Conservation (phyloP, 345 rosid genomes). For the Dimocarpus longan region DNA sequence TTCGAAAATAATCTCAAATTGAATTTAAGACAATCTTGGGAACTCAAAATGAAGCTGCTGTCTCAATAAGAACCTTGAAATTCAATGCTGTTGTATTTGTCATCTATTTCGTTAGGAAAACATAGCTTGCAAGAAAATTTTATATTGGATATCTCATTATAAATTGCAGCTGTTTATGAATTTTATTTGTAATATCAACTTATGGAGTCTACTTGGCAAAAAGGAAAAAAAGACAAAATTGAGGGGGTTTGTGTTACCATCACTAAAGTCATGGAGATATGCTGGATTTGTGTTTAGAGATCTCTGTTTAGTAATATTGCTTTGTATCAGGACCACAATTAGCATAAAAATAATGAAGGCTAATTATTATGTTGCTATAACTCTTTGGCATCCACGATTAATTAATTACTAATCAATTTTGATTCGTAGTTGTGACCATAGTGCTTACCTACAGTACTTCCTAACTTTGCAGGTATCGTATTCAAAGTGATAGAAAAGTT, state of each 20-base stretch:
- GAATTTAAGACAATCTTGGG: neutral
- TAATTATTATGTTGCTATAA: conserved; percentile 10
- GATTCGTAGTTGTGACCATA: neutral
- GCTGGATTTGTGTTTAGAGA: neutral
- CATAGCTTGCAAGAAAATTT: neutral
- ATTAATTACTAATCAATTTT: conserved; percentile 1
- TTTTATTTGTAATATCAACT: neutral
- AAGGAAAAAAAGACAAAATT: neutral
- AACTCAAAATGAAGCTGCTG: neutral
- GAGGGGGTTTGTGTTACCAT: neutral
- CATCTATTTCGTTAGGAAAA: neutral
- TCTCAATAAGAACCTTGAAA: neutral
- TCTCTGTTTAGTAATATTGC: neutral
- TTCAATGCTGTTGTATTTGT: neutral
- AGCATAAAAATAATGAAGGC: neutral
- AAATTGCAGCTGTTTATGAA: neutral
- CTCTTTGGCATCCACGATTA: neutral
- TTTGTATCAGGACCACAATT: neutral
- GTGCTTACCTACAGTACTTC: neutral
- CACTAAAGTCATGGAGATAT: neutral
- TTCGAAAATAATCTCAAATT: neutral
- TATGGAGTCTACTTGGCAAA: neutral
- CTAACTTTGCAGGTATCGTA: conserved; percentile 70
- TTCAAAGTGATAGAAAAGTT: conserved; percentile 91
- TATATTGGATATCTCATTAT: neutral